Base-by-base conservation (phyloP, 495 filamentous ascomycete genomes). In the Talaromyces ruber region DNA sequence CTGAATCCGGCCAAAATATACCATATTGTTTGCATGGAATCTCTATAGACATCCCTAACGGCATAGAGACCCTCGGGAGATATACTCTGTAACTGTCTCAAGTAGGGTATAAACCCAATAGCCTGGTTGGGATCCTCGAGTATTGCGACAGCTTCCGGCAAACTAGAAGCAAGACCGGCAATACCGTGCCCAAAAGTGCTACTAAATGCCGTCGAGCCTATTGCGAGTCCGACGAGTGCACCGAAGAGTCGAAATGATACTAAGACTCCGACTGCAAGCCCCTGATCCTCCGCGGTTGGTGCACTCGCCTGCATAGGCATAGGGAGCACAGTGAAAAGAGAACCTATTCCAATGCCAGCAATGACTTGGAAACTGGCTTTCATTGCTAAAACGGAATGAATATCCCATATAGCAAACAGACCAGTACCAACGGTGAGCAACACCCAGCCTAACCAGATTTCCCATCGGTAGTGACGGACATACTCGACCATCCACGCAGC, bases 381-480 rank as follows among this genome's bases (percentile, higher is more conserved):
- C 0, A 43, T 30, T 34, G 0, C 68, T 73, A 18, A 43, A 12
- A 16, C 16, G 14, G 39, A 43, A n/a, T 64, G 18, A 0, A 55
- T 25, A 52, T 67, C 50, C 8, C 80, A 68, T 1, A 74, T 59
- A 30, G 68, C 67, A 64, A 78, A 72, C 21, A 81, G 66, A 0
- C 82, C 73, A 51, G 74, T 62, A 6, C 76, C 76, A 25, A 79
- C 37, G 2, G 73, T 63, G 45, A 79, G 68, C 24, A 79, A 8
- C 14, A 72, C 67, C 57, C 77, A 74, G 43, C 77, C 63, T 47
- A 70, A 12, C 3, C 75, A 32, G 25, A 78, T 76, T 60, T 81
- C 60, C 18, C 74, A 65, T 61, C 75, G 69, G 71, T 85, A 79
- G 43, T 72, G 45, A 14, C 84, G 74, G 63, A 65, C 63, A 63